Evolutionary conservation across 2,329 filamentous ascomycete genomes (phyloP).

Genomic region (Beauveria medogensis): DNA sequence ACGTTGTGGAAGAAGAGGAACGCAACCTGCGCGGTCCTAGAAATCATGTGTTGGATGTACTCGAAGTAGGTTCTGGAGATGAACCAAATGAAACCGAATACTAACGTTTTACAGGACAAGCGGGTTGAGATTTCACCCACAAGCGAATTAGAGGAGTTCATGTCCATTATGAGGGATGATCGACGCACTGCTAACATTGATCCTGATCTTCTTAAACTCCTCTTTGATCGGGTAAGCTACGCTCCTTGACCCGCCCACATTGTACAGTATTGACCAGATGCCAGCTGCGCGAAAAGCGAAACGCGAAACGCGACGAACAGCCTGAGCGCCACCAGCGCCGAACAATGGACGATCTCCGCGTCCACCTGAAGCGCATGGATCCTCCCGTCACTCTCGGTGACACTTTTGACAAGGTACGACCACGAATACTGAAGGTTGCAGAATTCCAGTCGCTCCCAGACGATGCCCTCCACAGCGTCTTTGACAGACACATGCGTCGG

Average conservation of each 20-base stretch:
- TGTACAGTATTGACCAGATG: neutral
- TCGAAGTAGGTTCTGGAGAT: conserved; percentile 58
- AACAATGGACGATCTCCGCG: conserved; percentile 75
- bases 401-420: conserved; percentile 80
- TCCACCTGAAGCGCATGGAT: conserved; percentile 80
- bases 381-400: conserved; percentile 71
- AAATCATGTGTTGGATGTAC: conserved; percentile 78
- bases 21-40: conserved; percentile 70
- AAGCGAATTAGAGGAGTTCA: conserved; percentile 84
- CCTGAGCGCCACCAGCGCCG: conserved; percentile 80
- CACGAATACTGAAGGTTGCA: conserved; percentile 68
- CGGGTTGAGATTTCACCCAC: conserved; percentile 82
- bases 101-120: conserved; percentile 60
- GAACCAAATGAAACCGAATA: conserved; percentile 10
- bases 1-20: conserved; percentile 89
- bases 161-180: conserved; percentile 74
- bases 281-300: conserved; percentile 78
- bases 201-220: conserved; percentile 65
- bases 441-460: conserved; percentile 85
- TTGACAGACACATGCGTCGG: conserved; percentile 85
- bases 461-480: conserved; percentile 72
- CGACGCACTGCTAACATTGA: conserved; percentile 82
- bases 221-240: conserved; percentile 67
- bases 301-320: conserved; percentile 73
- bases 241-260: neutral